Percentiles rank a stretch among this genome's conserved stretches.
These are phyloP conservation scores for Chernovozyma aurita DNA, from an alignment of 1,139 yeast genomes.

Conservation along the genomic window DNA sequence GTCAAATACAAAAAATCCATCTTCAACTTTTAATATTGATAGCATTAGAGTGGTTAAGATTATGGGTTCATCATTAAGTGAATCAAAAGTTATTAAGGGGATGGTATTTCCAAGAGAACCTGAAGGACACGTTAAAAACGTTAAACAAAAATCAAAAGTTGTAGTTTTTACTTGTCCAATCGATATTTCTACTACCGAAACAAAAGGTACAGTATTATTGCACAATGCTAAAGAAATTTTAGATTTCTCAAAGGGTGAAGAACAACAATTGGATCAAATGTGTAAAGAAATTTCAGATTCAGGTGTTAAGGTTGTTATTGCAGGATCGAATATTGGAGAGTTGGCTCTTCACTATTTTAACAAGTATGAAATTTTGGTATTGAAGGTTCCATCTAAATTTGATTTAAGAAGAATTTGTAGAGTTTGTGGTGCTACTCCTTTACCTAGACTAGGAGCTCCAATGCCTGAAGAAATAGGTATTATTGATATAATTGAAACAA, in stretches of 20 bases:
- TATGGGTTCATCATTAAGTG: constrained; percentile 81
- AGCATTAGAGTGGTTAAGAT: constrained; percentile 92
- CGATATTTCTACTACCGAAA: constrained; percentile 92
- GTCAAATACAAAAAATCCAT: constrained; percentile 54
- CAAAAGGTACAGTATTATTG: constrained; percentile 92
- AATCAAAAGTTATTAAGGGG: constrained; percentile 83
- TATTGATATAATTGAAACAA: constrained; percentile 83
- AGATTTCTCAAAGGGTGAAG: constrained; percentile 94
- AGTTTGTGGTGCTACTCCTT: constrained; percentile 96
- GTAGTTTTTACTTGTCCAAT: constrained; percentile 92
- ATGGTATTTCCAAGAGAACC: constrained; percentile 99
- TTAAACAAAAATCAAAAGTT: constrained; percentile 65
- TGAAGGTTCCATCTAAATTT: constrained; percentile 89
- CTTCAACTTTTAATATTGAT: constrained; percentile 69
- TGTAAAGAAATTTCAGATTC: constrained; percentile 80
- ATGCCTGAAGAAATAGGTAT: constrained; percentile 91
- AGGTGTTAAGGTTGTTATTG: constrained; percentile 84
- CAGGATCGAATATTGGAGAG: constrained; percentile 92
- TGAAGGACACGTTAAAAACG: constrained; percentile 77
- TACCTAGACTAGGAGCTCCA: constrained; percentile 94
- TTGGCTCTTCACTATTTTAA: constrained; percentile 89
- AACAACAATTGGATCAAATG: constrained; percentile 82
- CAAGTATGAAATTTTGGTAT: constrained; percentile 76
- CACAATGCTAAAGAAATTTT: constrained; percentile 97
- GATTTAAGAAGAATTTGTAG: constrained; percentile 91